Base-by-base conservation (phyloP, 2,329 filamentous ascomycete genomes). In the Colletotrichum echinochloae region DNA sequence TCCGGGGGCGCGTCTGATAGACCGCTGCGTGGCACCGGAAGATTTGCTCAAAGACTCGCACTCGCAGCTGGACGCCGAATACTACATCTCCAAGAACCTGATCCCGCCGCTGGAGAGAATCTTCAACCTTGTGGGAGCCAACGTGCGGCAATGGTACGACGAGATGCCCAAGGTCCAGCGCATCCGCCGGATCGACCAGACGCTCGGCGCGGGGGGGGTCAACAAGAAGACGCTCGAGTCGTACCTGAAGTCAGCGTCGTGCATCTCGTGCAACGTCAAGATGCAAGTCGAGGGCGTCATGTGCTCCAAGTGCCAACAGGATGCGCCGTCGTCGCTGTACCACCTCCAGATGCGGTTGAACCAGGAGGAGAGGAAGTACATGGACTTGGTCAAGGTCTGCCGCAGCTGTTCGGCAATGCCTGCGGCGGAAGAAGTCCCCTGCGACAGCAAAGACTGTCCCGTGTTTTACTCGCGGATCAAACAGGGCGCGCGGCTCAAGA, bases 41-140 rank as follows among this genome's bases (percentile, higher is more conserved):
- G 90, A 91, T 12, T 84, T 98, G 5, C 86, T 98, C 1, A 84
- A 89, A 63, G 93, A 93, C 74, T 89, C 93, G 28, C 89, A 95
- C 75, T 88, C 92, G 60, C 91, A 94, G 75, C 87, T 99, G 23
- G 96, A 99, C 77, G 91, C 95, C 0, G 94, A 98, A 75, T 99
- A 99, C 81, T 99, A 99, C 83, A 98, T 99, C 76, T 90, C 88
- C 23, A 98, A 98, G 83, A 98, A 98, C 78, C 79, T 99, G 11
- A 97, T 99, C 60, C 96, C 96, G 7, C 96, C 96, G 0, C 87
- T 99, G 0, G 95, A 98, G 80, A 91, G 96, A 35, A 98, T 99
- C 74, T 98, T 99, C 84, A 97, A 96, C 77, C 90, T 99, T 3
- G 93, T 98, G 2, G 96, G 96, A 8, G 96, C 94, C 39, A 97